Conservation (phyloP, 495 filamentous ascomycete genomes). For the Penicillium soppii region DNA sequence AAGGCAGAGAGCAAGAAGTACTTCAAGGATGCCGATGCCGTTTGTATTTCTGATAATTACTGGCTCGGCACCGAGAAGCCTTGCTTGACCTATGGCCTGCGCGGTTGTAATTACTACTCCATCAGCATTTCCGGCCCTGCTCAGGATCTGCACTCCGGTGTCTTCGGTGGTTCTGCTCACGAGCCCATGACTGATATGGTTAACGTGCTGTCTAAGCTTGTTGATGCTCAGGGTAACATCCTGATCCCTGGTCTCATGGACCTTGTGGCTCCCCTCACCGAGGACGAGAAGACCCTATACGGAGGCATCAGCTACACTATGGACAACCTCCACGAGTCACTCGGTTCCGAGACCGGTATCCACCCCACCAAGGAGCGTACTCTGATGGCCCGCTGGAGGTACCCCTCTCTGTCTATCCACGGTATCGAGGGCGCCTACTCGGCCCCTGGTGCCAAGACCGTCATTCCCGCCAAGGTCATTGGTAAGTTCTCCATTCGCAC, state of each 20-base stretch:
- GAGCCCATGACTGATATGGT: constrained; percentile 98
- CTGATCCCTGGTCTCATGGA: constrained; percentile 85
- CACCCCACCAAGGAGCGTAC: constrained; percentile 80
- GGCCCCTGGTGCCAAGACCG: constrained; percentile 91
- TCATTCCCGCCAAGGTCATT: constrained; percentile 95
- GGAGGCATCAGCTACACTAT: constrained; percentile 87
- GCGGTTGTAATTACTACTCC: constrained; percentile 95
- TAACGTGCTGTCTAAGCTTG: constrained; percentile 73
- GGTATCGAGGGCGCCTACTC: constrained; percentile 96
- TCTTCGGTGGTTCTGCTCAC: constrained; percentile 92
- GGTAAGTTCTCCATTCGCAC: constrained; percentile 98
- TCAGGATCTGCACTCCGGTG: constrained; percentile 91
- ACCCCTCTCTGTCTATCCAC: constrained; percentile 92
- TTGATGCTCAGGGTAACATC: constrained; percentile 88
- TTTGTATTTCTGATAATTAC: constrained; percentile 99
- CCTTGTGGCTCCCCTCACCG: constrained; percentile 81
- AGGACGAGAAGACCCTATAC: constrained; percentile 85
- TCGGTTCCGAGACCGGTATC: constrained; percentile 85
- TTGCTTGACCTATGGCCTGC: constrained; percentile 96
- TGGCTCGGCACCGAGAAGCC: constrained; percentile 99
- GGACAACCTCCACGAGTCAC: constrained; percentile 86
- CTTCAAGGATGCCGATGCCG: constrained; percentile 93
- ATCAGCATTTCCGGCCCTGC: constrained; percentile 84
- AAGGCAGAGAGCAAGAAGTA: constrained; percentile 81
- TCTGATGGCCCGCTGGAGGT: constrained; percentile 93